Evolutionary conservation across 495 filamentous ascomycete species (phyloP), one percentile per base, ranked within the genome.

Genomic region (Pyronema omphalodes): DNA sequence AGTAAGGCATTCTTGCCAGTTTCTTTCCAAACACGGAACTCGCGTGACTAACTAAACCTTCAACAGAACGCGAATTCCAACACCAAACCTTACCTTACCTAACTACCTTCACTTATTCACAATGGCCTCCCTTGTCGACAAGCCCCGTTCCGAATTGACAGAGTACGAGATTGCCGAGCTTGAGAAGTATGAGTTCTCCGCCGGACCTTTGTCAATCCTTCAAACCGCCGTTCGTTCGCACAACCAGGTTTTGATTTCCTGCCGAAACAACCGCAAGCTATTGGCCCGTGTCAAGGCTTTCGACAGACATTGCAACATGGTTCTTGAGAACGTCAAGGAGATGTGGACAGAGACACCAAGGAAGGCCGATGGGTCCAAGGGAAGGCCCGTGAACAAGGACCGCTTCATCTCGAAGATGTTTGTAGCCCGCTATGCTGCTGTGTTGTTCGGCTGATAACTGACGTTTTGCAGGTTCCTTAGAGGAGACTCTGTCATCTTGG

Each of bases 291-390:
- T 88, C 53, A 87, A 87, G 71, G 83, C 84, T 9, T 88, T 88
- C 67, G 88, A 95, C 69, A 79, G 91, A 59, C 93, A 96, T 72
- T 88, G 86, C 73, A 93, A 93, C 71, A 93, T 93, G 88, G 84
- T 94, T n/a, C 71, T 93, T 36, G 88, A 94, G 76, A 93, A 93
- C 60, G 86, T 89, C 37, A 98, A 96, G 74, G 91, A 98, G 74
- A 96, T 98, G 88, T 98, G 91, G 91, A 94, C 87, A 5, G 91
- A 98, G 72, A 87, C 81, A 52, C 88, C 91, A 37, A 78, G 84
- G 58, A 67, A 76, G 19, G 72, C 76, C 11, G 76, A 73, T 40
- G 86, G 86, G 23, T 83, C 84, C 71, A 88, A 87, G 71, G 86
- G 89, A 51, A 78, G 82, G 67, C 83, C 86, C 35, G 84, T 94